A percentile compares a stretch with the other conserved stretches of the same genome.
Conservation (phyloP, 176 grass and related monocot genomes). For the Oryza punctata region DNA sequence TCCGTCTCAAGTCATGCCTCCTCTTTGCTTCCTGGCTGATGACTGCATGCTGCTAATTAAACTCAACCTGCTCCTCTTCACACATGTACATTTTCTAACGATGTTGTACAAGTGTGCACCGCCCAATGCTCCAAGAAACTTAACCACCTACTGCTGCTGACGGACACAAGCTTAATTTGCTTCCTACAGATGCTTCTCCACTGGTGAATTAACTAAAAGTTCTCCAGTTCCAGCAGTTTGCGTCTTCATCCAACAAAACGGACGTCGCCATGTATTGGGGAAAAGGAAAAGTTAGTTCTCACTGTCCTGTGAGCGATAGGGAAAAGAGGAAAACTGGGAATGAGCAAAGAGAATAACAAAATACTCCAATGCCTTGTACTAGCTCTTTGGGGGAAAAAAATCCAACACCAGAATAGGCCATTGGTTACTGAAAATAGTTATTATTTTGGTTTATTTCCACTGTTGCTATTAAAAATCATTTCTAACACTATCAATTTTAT, state of each 20-base stretch:
- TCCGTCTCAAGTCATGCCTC: conserved; percentile 44
- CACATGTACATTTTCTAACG: conserved; percentile 26
- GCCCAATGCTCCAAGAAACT: conserved; percentile 25
- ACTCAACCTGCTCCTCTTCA: neutral
- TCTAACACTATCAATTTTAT: neutral
- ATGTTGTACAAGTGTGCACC: neutral
- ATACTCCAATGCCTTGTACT: neutral
- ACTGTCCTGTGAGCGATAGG: neutral
- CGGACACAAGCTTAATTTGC: neutral
- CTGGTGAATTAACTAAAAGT: neutral
- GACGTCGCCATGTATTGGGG: neutral
- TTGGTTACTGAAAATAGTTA: no score
- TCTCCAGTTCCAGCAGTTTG: neutral
- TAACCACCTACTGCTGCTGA: neutral
- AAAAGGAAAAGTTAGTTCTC: neutral
- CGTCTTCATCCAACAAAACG: neutral
- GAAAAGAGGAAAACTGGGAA: neutral
- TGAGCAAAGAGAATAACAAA: conserved; percentile 4
- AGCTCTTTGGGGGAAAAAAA: no score
- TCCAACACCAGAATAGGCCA: no score
- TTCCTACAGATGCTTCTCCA: conserved; percentile 2
- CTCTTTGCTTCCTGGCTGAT: neutral
- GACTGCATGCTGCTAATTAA: conserved; percentile 12
- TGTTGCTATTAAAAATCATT: neutral
- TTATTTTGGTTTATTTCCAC: no score